Base-by-base conservation (phyloP, 257 asterid genomes). In the Solanum sparsipilum region DNA sequence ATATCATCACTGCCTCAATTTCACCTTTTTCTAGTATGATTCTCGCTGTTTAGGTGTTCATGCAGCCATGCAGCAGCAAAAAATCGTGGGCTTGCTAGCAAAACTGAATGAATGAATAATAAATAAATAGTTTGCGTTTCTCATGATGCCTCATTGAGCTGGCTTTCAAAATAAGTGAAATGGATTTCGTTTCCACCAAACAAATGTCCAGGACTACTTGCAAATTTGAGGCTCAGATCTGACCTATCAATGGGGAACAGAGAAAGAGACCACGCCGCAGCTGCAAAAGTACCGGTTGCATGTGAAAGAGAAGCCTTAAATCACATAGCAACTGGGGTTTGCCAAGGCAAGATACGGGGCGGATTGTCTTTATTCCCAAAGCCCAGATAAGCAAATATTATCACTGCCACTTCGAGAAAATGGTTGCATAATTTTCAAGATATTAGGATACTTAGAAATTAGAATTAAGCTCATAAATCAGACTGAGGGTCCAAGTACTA, bases 261-360 rank as follows among this genome's bases (percentile, higher is more conserved):
- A 71, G 88, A 71, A 34, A 48, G 13, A 86, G 25, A 71, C 87
- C 20, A 81, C 82, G 86, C 88, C 86, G 65, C 87, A 89, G 90
- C 83, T 89, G 93, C 93, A 60, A 70, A 89, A n/a, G 32, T 44
- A 67, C 89, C 65, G 67, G 87, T 38, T 65, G 89, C 86, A 20
- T 5, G 83, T 67, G 81, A 72, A 9, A 48, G 32, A 52, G 41
- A 48, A 34, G 25, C 82, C 48, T 29, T 25, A 27, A 67, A 76
- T 74, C 29, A 74, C 52, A 74, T 36, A 21, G 48, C 31, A 74
- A 18, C 83, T 35, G 83, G 83, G 9, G 52, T 21, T 74, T 88
- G 89, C 88, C 91, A 86, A 18, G 88, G 89, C 90, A 83, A 90
- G 90, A 60, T 84, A 71, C 86, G 78, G 78, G 92, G 60, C 82